A percentile compares a stretch with the other conserved stretches of the same genome.
These are phyloP conservation scores for Epichloe scottii DNA, from an alignment of 2,329 filamentous ascomycete genomes.

Conservation along the genomic window DNA sequence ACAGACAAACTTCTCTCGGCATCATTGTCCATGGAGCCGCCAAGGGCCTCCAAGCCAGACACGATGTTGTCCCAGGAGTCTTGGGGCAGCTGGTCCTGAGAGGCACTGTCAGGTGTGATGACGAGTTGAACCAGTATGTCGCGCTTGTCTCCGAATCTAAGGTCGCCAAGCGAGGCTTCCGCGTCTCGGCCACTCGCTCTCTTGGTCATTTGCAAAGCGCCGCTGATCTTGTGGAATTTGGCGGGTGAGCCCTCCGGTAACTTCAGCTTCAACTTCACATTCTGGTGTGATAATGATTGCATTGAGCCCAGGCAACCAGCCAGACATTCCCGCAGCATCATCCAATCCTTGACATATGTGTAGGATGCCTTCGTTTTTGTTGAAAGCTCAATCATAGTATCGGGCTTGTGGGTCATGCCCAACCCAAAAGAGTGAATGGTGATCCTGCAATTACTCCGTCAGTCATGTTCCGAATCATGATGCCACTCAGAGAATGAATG, in stretches of 20 bases:
- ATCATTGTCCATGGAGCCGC: slow-evolving; percentile 75
- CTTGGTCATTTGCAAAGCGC: slow-evolving; percentile 91
- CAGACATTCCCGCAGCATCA: slow-evolving; percentile 96
- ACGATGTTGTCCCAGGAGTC: slow-evolving; percentile 97
- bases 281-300: slow-evolving; percentile 94
- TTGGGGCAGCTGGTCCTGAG: slow-evolving; percentile 74
- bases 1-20: slow-evolving; percentile 74
- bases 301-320: slow-evolving; percentile 85
- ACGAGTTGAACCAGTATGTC: slow-evolving; percentile 91
- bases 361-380: slow-evolving; percentile 93
- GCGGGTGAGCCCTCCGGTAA: slow-evolving; percentile 92
- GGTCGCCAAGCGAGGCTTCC: slow-evolving; percentile 80
- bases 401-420: slow-evolving; percentile 93
- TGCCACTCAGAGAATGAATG: too few species aligned
- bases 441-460: slow-evolving; percentile 45
- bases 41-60: slow-evolving; percentile 84
- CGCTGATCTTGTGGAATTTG: slow-evolving; percentile 97
- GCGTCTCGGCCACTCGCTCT: slow-evolving; percentile 88
- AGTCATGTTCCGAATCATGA: not conserved
- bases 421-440: slow-evolving; percentile 94
- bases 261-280: slow-evolving; percentile 88
- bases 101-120: slow-evolving; percentile 73
- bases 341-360: slow-evolving; percentile 98
- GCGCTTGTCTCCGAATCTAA: slow-evolving; percentile 87
- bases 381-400: slow-evolving; percentile 96